Evolutionary conservation across 352 stramenopile genomes (phyloP), one percentile per base, ranked within the genome.

Genomic region (Elongisporangium senticosum): DNA sequence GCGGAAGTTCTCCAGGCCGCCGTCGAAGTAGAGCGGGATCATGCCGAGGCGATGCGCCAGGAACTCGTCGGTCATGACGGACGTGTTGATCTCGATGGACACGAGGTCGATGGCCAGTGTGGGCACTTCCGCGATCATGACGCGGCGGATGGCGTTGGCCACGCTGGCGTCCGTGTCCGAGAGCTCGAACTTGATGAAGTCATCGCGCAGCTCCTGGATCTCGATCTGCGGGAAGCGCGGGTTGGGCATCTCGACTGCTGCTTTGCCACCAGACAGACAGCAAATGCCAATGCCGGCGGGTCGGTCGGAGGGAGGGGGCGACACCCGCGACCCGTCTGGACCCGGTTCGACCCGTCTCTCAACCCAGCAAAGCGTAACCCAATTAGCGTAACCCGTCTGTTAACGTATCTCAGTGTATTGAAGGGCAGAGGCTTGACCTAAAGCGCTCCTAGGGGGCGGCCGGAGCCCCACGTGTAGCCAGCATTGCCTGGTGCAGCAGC

Each of bases 61-160:
- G 68, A 99, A 99, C 79, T 99, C 97, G 82, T 99, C 97, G 61
- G 98, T 98, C 71, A 99, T 89, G 28, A 98, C 95, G 22, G 90
- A 97, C 24, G 95, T 97, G 86, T 99, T 99, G 61, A 98, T 86
- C 71, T 97, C 80, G 71, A 99, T 97, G 69, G 92, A 97, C 49
- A 99, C 97, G n/a, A 99, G 81, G 73, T 99, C 97, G 71, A 99
- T 99, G 15, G 95, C 95, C 54, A 99, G 72, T n/a, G 96, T 99
- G 19, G 97, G 96, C 24, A 99, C 96, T 73, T 98, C 95, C 8
- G 89, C 85, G 74, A 98, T 98, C 90, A 99, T 98, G 60, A 99
- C 96, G 51, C 97, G 87, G 51, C 97, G 90, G 56, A 99, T 84
- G 26, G 97, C 84, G 74, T 99, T 99, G 56, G 96, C 97, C 57